These are phyloP conservation scores for Chaetomium olivaceum DNA, from an alignment of 2,329 filamentous ascomycete genomes.

Conservation along the genomic window DNA sequence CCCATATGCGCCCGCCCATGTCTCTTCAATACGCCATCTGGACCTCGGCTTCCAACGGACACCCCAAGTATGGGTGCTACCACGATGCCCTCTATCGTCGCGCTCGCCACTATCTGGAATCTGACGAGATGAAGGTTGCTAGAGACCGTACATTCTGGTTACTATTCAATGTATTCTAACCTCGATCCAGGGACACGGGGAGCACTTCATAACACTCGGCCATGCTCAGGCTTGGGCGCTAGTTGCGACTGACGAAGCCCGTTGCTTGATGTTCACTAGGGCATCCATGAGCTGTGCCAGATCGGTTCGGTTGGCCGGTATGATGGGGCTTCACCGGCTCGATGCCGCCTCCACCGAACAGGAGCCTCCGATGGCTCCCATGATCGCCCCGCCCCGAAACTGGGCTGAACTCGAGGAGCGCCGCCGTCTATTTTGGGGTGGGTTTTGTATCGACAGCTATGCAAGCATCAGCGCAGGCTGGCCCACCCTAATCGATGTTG, in stretches of 20 bases:
- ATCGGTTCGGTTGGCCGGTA: slow-evolving; percentile 69
- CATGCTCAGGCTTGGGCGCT: slow-evolving; percentile 81
- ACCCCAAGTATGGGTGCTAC: slow-evolving; percentile 69
- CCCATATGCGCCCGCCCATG: slow-evolving; percentile 76
- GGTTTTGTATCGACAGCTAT: slow-evolving; percentile 81
- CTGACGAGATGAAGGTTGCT: slow-evolving; percentile 75
- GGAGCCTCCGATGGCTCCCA: slow-evolving; percentile 59
- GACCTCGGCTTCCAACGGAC: slow-evolving; percentile 72
- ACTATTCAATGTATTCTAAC: neutral
- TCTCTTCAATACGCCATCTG: slow-evolving; percentile 85
- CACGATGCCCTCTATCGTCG: slow-evolving; percentile 80
- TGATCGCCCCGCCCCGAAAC: slow-evolving; percentile 69
- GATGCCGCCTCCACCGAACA: slow-evolving; percentile 64
- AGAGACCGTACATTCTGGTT: neutral
- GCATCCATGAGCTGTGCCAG: slow-evolving; percentile 80
- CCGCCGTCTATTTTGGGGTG: slow-evolving; percentile 81
- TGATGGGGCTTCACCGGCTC: slow-evolving; percentile 81
- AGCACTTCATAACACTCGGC: slow-evolving; percentile 74
- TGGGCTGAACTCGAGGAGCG: slow-evolving; percentile 79
- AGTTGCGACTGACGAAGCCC: slow-evolving; percentile 77
- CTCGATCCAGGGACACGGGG: slow-evolving; percentile 63
- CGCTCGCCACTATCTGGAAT: slow-evolving; percentile 78
- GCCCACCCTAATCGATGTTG: slow-evolving; percentile 77
- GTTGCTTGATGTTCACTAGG: slow-evolving; percentile 78
- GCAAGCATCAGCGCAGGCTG: slow-evolving; percentile 87